Percentiles rank a stretch among this genome's conserved stretches.
Evolutionary conservation across 176 grass and related monocot species (phyloP).

Genomic region (Miscanthus lutarioriparius): DNA sequence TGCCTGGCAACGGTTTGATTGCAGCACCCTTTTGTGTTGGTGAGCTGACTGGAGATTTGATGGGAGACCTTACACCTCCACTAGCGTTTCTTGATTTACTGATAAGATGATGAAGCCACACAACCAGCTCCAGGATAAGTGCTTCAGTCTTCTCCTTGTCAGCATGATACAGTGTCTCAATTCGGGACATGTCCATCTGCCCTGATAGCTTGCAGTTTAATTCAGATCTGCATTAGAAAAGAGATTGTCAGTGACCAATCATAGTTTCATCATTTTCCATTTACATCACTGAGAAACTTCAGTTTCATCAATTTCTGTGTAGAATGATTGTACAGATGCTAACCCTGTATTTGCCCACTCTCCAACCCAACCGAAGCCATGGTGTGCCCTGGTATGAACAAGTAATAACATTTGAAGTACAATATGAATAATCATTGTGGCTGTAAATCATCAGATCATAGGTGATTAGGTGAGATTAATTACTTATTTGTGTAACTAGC

Average conservation of each 20-base stretch:
- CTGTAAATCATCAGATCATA: constrained; percentile 17
- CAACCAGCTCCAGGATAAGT: constrained; percentile 78
- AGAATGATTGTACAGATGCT: constrained; percentile 40
- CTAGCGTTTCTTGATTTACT: constrained; percentile 62
- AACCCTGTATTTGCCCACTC: constrained; percentile 98
- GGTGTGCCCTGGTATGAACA: constrained; percentile 76
- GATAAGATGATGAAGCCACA: constrained; percentile 92
- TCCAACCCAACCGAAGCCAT: constrained; percentile 97
- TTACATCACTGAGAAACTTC: constrained; percentile 28
- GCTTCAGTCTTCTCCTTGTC: constrained; percentile 84
- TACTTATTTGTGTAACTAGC: constrained; percentile 93
- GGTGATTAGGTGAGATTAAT: constrained; percentile 25
- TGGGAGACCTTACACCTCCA: constrained; percentile 73
- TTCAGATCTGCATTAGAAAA: constrained; percentile 58
- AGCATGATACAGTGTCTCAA: constrained; percentile 90
- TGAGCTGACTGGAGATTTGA: constrained; percentile 80
- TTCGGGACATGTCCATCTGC: constrained; percentile 60
- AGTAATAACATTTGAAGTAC: constrained; percentile 36
- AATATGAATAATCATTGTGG: constrained; percentile 11
- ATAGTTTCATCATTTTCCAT: constrained; percentile 8
- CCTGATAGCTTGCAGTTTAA: constrained; percentile 59
- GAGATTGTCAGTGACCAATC: constrained; percentile 14
- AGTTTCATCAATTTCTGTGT: constrained; percentile 15
- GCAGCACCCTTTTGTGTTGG: constrained; percentile 48
- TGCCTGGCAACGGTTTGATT: constrained; percentile 29